Evolutionary conservation across 352 stramenopile genomes (phyloP).

Genomic region (Globisporangium canariense): DNA sequence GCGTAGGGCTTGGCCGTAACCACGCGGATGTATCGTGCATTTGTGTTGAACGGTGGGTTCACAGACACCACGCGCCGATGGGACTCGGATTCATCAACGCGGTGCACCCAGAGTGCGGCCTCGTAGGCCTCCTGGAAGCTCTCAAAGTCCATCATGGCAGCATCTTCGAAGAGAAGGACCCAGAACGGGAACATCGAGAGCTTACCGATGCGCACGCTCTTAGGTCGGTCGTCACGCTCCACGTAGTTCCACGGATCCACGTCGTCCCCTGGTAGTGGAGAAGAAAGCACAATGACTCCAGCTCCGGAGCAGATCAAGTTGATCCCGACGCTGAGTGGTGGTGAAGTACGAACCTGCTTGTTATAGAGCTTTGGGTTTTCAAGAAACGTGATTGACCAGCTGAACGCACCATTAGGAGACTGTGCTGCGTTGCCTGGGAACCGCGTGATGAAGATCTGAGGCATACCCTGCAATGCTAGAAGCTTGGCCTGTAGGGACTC

Average conservation of each 20-base stretch:
- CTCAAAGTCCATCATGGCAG: conserved; percentile 52
- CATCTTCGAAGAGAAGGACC: conserved; percentile 71
- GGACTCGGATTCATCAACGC: conserved; percentile 21
- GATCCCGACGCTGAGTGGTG: conserved; percentile 24
- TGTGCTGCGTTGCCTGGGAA: conserved; percentile 25
- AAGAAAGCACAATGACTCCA: conserved; percentile 26
- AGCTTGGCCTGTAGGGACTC: conserved; percentile 67
- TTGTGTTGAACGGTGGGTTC: conserved; percentile 38
- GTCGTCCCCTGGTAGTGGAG: conserved; percentile 40
- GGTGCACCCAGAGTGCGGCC: conserved; percentile 43
- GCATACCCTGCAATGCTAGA: conserved; percentile 26
- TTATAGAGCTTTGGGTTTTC: conserved; percentile 24
- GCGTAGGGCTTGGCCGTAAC: conserved; percentile 36
- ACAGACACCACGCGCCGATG: conserved; percentile 37
- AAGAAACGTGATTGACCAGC: conserved; percentile 72
- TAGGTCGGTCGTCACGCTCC: conserved; percentile 19
- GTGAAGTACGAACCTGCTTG: background rate
- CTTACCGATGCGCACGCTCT: conserved; percentile 20
- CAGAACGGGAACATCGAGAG: conserved; percentile 75
- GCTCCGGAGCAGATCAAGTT: conserved; percentile 40
- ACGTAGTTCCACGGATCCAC: conserved; percentile 35
- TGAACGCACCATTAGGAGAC: conserved; percentile 47
- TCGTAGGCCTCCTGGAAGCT: conserved; percentile 48
- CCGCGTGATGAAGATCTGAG: conserved; percentile 45
- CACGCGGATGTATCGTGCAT: conserved; percentile 64